A percentile compares a stretch with the other conserved stretches of the same genome.
phyloP scores from a whole-genome alignment of 2,329 filamentous ascomycete species.

The Arachnomyces sp. region DNA sequence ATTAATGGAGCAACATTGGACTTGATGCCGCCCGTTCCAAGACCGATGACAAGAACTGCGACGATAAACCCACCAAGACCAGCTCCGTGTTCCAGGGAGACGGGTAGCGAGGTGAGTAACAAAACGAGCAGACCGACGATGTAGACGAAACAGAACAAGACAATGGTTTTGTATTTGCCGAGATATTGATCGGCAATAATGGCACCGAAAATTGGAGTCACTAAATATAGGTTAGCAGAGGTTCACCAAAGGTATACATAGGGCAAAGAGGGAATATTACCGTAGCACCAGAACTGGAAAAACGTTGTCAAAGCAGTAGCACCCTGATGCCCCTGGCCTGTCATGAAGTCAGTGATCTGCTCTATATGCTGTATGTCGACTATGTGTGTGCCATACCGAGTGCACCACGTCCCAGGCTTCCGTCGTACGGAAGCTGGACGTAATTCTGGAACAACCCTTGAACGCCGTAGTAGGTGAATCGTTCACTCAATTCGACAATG shows the following conservation, averaged over 20 bases:
- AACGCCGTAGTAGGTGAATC: conserved; percentile 53
- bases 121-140: conserved; percentile 50
- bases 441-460: conserved; percentile 53
- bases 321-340: conserved; percentile 32
- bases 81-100: conserved; percentile 42
- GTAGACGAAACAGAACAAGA: conserved; percentile 51
- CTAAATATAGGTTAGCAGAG: conserved; percentile 10
- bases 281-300: conserved; percentile 51
- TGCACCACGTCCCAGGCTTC: conserved; percentile 32
- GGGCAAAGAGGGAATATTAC: conserved; percentile 16
- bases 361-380: neutral
- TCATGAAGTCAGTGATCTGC: neutral
- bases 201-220: conserved; percentile 53
- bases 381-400: conserved; percentile 13
- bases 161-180: conserved; percentile 55
- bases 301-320: conserved; percentile 46
- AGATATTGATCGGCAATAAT: conserved; percentile 54
- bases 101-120: conserved; percentile 48
- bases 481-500: conserved; percentile 50
- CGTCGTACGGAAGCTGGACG: conserved; percentile 36
- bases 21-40: conserved; percentile 63
- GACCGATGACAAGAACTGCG: conserved; percentile 54
- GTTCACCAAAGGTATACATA: neutral
- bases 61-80: conserved; percentile 50
- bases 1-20: conserved; percentile 55